Conservation (phyloP, 257 asterid species). For the Solanum phureja region DNA sequence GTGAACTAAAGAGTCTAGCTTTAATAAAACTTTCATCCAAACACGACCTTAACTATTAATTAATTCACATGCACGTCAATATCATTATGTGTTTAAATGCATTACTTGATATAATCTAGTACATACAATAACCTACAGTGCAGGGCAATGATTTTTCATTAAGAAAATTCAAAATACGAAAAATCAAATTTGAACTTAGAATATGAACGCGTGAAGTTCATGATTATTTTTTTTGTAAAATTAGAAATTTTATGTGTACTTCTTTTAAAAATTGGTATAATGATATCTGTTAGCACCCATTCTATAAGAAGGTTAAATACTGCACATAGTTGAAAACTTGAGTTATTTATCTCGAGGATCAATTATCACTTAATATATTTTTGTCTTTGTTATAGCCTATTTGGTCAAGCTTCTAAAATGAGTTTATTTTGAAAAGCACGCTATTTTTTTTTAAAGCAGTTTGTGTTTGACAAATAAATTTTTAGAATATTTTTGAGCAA, state of each 20-base stretch:
- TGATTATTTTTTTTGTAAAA: no score
- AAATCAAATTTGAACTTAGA: no score
- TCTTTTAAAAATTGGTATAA: not conserved
- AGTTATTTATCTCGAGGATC: not conserved
- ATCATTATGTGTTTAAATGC: not conserved
- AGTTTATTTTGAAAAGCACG: no score
- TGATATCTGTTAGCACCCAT: no score
- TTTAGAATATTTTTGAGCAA: no score
- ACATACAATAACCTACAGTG: fast-evolving
- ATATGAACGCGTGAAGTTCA: fast-evolving
- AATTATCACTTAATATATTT: no score
- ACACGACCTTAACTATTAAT: not conserved
- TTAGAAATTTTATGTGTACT: no score
- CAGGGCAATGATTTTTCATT: fast-evolving
- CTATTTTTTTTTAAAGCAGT: fast-evolving
- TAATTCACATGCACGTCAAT: not conserved
- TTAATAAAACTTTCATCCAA: not conserved
- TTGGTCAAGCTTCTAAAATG: no score
- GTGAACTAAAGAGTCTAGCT: not conserved
- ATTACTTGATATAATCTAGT: not conserved
- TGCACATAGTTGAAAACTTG: not conserved
- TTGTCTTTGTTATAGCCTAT: no score
- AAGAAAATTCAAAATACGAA: no score
- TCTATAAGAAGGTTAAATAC: not conserved
- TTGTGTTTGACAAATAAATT: no score